Conservation (phyloP, 129 eudicot genomes). For the Sambucus nigra region DNA sequence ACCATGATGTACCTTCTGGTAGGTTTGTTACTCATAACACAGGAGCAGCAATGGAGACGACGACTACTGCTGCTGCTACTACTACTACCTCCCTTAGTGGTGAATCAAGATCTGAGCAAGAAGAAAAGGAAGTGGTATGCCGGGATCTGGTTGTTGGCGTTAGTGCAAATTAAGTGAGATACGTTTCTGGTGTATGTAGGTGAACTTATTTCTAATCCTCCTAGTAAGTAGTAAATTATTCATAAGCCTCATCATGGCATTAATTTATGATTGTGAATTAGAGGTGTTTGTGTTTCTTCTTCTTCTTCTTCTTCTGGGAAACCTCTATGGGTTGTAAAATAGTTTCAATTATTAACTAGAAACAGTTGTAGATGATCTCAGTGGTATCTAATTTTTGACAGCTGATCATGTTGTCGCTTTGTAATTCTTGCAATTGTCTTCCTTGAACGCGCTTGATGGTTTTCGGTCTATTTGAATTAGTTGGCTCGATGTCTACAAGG, state of each 20-base stretch:
- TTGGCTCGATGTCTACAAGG: too few relatives aligned
- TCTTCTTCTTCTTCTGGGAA: slow-evolving; percentile 5
- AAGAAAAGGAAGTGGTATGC: slow-evolving; percentile 27
- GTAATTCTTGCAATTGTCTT: background rate
- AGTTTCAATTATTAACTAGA: background rate
- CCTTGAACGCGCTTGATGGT: too few relatives aligned
- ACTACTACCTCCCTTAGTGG: slow-evolving; percentile 22
- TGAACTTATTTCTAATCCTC: background rate
- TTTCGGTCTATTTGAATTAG: too few relatives aligned
- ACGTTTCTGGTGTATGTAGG: background rate
- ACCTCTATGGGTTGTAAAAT: slow-evolving; percentile 16
- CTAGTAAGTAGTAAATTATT: slow-evolving; percentile 2
- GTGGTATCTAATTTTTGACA: slow-evolving; percentile 5
- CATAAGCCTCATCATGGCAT: slow-evolving; percentile 5
- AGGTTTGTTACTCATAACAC: slow-evolving; percentile 38
- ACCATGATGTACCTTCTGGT: slow-evolving; percentile 50
- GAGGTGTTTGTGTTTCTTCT: background rate
- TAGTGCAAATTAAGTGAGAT: slow-evolving; percentile 41
- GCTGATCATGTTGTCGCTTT: background rate
- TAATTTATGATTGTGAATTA: slow-evolving; percentile 8
- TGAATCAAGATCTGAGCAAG: slow-evolving; percentile 37
- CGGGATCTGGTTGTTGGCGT: slow-evolving; percentile 43
- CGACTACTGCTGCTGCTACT: background rate
- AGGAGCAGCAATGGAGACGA: slow-evolving; percentile 22
- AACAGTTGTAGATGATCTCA: background rate